These are phyloP conservation scores for Orbilia brochopaga DNA, from an alignment of 2,329 filamentous ascomycete species.

Conservation along the genomic window DNA sequence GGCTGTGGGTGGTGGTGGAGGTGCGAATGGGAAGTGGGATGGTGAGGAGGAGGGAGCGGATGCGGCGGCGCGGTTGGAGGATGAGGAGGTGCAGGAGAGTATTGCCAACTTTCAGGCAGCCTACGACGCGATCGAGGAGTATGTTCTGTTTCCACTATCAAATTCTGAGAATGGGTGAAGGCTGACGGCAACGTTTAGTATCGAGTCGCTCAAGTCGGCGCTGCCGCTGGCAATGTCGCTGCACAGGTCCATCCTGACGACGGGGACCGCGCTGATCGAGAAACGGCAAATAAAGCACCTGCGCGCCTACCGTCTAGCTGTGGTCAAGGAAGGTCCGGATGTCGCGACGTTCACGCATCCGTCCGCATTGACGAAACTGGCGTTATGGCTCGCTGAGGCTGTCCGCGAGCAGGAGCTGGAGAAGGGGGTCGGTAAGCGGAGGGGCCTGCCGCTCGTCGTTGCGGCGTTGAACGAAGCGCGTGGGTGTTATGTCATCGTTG, in stretches of 20 bases:
- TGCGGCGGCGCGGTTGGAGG: constrained; percentile 57
- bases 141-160: constrained; percentile 58
- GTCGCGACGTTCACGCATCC: constrained; percentile 91
- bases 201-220: constrained; percentile 76
- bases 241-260: constrained; percentile 89
- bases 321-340: constrained; percentile 93
- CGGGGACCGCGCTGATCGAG: constrained; percentile 85
- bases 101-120: constrained; percentile 73
- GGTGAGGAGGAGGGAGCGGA: constrained; percentile 61
- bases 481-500: constrained; percentile 89
- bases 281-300: constrained; percentile 94
- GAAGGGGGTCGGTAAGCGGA: constrained; percentile 67
- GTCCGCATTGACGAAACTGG: constrained; percentile 88
- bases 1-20: constrained; percentile 12
- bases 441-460: constrained; percentile 81
- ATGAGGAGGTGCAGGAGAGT: constrained; percentile 67
- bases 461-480: constrained; percentile 85
- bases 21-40: neutral
- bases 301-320: constrained; percentile 89
- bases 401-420: constrained; percentile 87
- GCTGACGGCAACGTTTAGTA: constrained; percentile 63
- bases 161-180: constrained; percentile 65
- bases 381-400: constrained; percentile 91
- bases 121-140: constrained; percentile 74
- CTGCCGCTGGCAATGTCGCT: constrained; percentile 85